Evolutionary conservation across 345 rosid species (phyloP).

Genomic region (Camelina neglecta): DNA sequence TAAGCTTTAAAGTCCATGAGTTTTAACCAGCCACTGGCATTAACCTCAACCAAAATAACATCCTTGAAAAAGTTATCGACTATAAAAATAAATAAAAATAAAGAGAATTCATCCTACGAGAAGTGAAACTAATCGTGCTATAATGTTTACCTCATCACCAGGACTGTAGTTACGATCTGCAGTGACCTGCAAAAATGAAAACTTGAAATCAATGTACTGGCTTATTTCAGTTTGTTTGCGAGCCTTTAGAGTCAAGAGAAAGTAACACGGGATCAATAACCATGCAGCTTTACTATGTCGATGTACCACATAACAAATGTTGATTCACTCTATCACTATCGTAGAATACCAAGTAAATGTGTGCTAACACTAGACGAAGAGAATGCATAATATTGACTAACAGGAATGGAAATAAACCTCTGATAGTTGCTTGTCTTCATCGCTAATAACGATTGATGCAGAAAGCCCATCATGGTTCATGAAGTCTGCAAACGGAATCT

Average conservation of each 20-base stretch:
- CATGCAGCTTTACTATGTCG: slow-evolving; percentile 28
- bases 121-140: slow-evolving; percentile 2
- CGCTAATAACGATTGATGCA: slow-evolving; percentile 61
- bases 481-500: slow-evolving; percentile 97
- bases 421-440: slow-evolving; percentile 65
- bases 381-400: slow-evolving; percentile 6
- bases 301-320: not conserved
- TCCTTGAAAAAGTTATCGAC: not conserved
- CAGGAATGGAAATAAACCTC: slow-evolving; percentile 57
- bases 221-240: slow-evolving; percentile 11
- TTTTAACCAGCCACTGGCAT: slow-evolving; percentile 5
- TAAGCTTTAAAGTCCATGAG: slow-evolving; percentile 4
- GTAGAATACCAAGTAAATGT: slow-evolving; percentile 20
- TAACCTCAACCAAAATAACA: not conserved
- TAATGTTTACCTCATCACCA: slow-evolving; percentile 71
- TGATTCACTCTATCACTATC: slow-evolving; percentile 1
- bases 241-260: not conserved
- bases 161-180: slow-evolving; percentile 76
- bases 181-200: slow-evolving; percentile 59
- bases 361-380: slow-evolving; percentile 11
- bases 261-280: not conserved
- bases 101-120: not conserved
- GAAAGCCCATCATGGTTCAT: slow-evolving; percentile 79
- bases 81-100: not conserved
- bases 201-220: slow-evolving; percentile 18